Percentiles rank a stretch among this genome's conserved stretches.
Conservation (phyloP, 2,329 filamentous ascomycete genomes). For the Fusarium algeriense region DNA sequence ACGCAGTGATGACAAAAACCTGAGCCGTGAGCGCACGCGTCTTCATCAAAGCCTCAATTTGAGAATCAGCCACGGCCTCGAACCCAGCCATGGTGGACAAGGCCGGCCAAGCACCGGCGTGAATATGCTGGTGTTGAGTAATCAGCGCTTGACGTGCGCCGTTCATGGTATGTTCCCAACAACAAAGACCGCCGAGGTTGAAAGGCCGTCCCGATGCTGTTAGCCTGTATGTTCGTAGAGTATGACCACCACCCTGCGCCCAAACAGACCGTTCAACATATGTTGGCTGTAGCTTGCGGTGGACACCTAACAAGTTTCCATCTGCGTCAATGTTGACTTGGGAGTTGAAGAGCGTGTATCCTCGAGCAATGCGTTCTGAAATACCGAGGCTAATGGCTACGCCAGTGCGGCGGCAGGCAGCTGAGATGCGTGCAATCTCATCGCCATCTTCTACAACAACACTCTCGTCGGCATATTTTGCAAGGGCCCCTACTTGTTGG, state of each 20-base stretch:
- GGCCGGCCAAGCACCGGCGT: neutral
- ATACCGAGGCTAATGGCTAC: neutral
- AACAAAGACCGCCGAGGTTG: neutral
- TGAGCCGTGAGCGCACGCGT: fast-evolving
- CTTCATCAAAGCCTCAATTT: neutral
- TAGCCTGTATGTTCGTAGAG: neutral
- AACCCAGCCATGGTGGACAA: neutral
- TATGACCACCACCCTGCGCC: neutral
- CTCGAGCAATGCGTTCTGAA: neutral
- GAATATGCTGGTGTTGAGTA: neutral
- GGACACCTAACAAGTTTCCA: neutral
- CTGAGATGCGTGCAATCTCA: neutral
- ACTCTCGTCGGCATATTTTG: neutral
- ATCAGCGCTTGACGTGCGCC: neutral
- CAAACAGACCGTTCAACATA: neutral
- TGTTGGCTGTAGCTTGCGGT: neutral
- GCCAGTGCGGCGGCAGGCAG: neutral
- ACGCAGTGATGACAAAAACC: fast-evolving
- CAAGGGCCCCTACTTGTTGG: neutral
- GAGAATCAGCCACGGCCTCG: neutral
- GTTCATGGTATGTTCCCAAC: neutral
- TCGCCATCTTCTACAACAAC: neutral
- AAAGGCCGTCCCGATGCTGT: neutral
- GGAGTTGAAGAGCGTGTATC: neutral
- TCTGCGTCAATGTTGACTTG: neutral